Evolutionary conservation across 176 grass and related monocot genomes (phyloP).

Genomic region (Echinochloa phyllopogon): DNA sequence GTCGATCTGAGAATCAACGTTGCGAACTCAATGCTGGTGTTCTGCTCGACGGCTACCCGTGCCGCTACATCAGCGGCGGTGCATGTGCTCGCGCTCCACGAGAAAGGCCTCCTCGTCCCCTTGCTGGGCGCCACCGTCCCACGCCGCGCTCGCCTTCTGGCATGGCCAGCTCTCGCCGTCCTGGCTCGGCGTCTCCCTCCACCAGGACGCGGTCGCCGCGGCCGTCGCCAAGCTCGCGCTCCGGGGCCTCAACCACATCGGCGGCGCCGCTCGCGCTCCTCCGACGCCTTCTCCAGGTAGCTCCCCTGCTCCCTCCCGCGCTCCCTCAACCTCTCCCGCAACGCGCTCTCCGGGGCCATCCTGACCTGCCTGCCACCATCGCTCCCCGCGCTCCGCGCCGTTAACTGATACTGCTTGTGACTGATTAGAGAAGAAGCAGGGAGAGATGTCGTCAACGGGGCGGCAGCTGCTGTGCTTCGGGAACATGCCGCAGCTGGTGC

Average conservation of each 20-base stretch:
- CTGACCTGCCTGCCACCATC: slow-evolving; percentile 60
- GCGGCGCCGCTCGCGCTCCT: slow-evolving; percentile 50
- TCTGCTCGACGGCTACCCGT: no score
- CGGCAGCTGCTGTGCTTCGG: no score
- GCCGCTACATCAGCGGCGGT: no score
- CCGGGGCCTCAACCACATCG: slow-evolving; percentile 43
- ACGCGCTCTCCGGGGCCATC: slow-evolving; percentile 73
- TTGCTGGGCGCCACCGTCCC: slow-evolving; percentile 28
- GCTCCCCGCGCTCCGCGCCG: slow-evolving; percentile 52
- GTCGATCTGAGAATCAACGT: no score
- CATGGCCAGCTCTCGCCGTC: slow-evolving; percentile 49
- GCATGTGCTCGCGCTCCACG: no score
- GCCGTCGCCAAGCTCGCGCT: slow-evolving; percentile 46
- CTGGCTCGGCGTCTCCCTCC: slow-evolving; percentile 63
- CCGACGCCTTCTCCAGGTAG: slow-evolving; percentile 50
- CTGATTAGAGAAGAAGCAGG: no score
- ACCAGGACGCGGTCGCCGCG: slow-evolving; percentile 10
- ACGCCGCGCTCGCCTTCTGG: slow-evolving; percentile 51
- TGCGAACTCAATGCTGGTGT: no score
- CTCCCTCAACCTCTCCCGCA: slow-evolving; percentile 65
- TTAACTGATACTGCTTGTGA: no score
- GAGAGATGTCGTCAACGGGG: no score
- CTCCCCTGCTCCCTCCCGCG: slow-evolving; percentile 70
- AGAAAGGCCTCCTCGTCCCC: no score
- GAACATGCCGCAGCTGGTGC: no score